Evolutionary conservation across 2,329 filamentous ascomycete genomes (phyloP).

Genomic region (Pseudopithomyces maydicus): DNA sequence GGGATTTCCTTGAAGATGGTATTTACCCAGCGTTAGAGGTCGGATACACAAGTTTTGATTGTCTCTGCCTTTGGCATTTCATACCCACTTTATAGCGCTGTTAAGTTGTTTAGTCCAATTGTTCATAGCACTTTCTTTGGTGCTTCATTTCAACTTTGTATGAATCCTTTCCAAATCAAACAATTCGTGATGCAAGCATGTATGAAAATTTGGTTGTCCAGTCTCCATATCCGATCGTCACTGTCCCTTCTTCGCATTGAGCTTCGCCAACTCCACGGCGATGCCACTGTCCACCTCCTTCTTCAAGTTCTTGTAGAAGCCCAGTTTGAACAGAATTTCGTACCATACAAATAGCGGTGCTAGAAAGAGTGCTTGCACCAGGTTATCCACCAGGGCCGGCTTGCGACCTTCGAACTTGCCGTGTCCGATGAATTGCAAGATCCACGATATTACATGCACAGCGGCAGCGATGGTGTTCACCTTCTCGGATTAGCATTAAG

Average conservation of each 20-base stretch:
- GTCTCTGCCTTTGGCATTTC: no score
- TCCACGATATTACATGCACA: conserved; percentile 76
- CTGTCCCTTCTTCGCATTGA: conserved; percentile 42
- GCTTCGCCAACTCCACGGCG: conserved; percentile 55
- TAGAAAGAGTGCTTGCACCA: conserved; percentile 87
- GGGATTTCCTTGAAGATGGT: not conserved
- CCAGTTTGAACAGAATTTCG: conserved; percentile 84
- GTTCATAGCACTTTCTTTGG: no score
- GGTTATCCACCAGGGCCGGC: conserved; percentile 85
- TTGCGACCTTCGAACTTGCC: conserved; percentile 85
- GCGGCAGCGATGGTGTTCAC: conserved; percentile 66
- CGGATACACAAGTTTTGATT: no score
- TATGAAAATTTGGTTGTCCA: not conserved
- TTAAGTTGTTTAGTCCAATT: no score
- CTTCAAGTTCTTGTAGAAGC: conserved; percentile 72
- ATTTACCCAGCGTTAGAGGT: no score
- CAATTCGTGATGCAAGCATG: no score
- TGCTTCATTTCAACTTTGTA: no score
- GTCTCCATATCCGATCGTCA: not conserved
- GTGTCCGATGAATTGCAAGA: conserved; percentile 89
- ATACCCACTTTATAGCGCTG: no score
- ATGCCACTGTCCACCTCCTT: conserved; percentile 38
- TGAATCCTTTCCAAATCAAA: no score
- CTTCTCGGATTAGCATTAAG: conserved; percentile 53
- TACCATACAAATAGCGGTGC: conserved; percentile 98